A percentile compares a stretch with the other conserved stretches of the same genome.
Evolutionary conservation across 306 rosid genomes (phyloP).

Genomic region (Lagenaria siceraria): DNA sequence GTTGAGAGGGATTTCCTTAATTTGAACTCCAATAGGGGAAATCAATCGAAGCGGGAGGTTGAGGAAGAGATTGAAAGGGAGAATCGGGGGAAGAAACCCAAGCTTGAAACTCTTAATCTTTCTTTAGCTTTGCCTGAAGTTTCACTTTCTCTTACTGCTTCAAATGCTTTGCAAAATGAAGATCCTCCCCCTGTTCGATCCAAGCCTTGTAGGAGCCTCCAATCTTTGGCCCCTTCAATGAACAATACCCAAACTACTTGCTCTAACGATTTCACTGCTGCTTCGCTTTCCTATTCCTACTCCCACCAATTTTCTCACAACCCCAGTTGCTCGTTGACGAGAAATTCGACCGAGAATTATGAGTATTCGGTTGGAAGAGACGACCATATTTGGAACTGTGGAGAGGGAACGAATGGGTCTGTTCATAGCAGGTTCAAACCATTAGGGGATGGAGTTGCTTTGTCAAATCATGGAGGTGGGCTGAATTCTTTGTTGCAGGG

Average conservation of each 20-base stretch:
- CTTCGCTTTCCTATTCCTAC: slow-evolving; percentile 76
- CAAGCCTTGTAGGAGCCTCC: slow-evolving; percentile 38
- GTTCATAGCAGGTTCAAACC: slow-evolving; percentile 99
- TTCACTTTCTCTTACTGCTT: slow-evolving; percentile 79
- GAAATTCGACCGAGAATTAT: slow-evolving; percentile 76
- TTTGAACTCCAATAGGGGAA: slow-evolving; percentile 50
- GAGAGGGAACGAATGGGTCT: slow-evolving; percentile 96
- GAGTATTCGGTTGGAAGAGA: slow-evolving; percentile 67
- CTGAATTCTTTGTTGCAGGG: slow-evolving; percentile 56
- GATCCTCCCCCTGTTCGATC: slow-evolving; percentile 31
- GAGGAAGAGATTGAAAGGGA: slow-evolving; percentile 56
- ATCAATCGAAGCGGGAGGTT: slow-evolving; percentile 61
- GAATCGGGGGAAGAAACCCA: slow-evolving; percentile 58
- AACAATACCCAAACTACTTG: slow-evolving; percentile 42
- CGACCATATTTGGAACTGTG: slow-evolving; percentile 91
- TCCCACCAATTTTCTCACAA: slow-evolving; percentile 76
- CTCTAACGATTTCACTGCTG: slow-evolving; percentile 71
- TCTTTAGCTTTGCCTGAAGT: slow-evolving; percentile 89
- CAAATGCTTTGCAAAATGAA: slow-evolving; percentile 57
- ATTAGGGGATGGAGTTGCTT: slow-evolving; percentile 72
- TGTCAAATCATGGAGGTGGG: slow-evolving; percentile 58
- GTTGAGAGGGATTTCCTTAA: slow-evolving; percentile 82
- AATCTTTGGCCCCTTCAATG: slow-evolving; percentile 39
- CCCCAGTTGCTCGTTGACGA: slow-evolving; percentile 86
- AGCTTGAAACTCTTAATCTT: slow-evolving; percentile 71